Evolutionary conservation across 2,329 filamentous ascomycete genomes (phyloP).

Genomic region (Colletotrichum sp.): DNA sequence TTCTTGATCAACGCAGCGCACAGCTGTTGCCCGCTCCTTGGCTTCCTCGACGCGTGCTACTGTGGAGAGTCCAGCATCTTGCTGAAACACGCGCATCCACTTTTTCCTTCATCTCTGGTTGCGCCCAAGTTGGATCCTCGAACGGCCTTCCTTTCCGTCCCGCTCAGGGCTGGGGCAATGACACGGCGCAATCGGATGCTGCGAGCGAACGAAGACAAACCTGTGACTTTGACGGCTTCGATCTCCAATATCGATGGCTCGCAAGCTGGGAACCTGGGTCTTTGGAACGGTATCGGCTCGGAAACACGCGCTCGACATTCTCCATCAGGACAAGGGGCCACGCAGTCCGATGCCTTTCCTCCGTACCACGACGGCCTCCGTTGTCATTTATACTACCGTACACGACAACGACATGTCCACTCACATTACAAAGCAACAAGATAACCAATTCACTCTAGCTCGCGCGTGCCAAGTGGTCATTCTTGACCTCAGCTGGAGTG

Average conservation of each 20-base stretch:
- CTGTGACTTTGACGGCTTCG: neutral
- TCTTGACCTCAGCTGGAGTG: neutral
- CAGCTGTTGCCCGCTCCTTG: neutral
- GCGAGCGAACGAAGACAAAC: neutral
- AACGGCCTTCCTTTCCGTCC: neutral
- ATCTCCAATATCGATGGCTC: neutral
- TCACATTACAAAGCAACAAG: neutral
- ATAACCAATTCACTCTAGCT: neutral
- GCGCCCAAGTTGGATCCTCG: neutral
- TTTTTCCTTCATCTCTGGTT: conserved; percentile 6
- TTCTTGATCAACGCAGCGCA: neutral
- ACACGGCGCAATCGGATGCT: neutral
- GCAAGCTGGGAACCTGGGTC: neutral
- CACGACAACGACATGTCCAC: neutral
- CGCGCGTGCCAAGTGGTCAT: neutral
- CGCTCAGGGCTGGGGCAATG: neutral
- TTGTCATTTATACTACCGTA: neutral
- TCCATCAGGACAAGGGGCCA: neutral
- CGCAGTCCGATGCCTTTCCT: neutral
- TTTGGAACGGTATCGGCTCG: neutral
- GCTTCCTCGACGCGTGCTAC: conserved; percentile 11
- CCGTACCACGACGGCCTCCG: neutral
- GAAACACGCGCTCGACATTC: neutral
- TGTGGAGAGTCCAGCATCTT: conserved; percentile 9
- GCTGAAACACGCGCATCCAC: conserved; percentile 14